Evolutionary conservation across 805 yeast genomes (phyloP).

Genomic region (Lipomyces sp.): DNA sequence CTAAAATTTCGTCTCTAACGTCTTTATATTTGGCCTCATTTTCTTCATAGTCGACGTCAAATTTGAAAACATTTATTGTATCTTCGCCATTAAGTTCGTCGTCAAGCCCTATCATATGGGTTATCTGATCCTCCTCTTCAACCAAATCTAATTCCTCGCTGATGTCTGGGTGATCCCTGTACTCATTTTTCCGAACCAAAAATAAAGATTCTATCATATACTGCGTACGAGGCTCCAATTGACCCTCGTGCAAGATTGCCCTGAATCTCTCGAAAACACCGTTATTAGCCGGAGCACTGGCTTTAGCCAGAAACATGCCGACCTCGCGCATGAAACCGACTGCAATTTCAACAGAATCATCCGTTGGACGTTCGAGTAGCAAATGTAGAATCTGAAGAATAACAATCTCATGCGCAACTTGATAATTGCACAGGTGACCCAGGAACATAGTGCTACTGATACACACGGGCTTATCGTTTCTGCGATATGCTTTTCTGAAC

Average conservation of each 20-base stretch:
- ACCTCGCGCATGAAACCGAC: conserved; percentile 54
- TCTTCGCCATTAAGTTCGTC: conserved; percentile 56
- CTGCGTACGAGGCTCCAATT: conserved; percentile 52
- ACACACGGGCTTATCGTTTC: conserved; percentile 54
- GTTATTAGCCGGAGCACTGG: conserved; percentile 53
- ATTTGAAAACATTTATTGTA: conserved; percentile 55
- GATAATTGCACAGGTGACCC: conserved; percentile 66
- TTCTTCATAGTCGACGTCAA: conserved; percentile 56
- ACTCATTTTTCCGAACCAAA: conserved; percentile 54
- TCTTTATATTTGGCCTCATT: conserved; percentile 56
- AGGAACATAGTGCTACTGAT: conserved; percentile 55
- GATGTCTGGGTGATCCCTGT: conserved; percentile 49
- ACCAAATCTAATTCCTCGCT: conserved; percentile 60
- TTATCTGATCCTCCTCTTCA: conserved; percentile 63
- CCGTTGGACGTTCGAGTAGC: conserved; percentile 55
- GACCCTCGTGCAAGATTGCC: conserved; percentile 60
- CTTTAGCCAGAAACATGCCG: conserved; percentile 58
- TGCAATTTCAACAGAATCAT: conserved; percentile 62
- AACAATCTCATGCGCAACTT: conserved; percentile 61
- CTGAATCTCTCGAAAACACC: conserved; percentile 65
- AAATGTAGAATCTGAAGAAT: conserved; percentile 58
- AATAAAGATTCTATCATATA: conserved; percentile 58
- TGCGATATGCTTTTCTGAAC: conserved; percentile 59
- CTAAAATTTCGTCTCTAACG: conserved; percentile 54
- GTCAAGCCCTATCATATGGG: conserved; percentile 61